Evolutionary conservation across 768 basidiomycete species (phyloP).

Genomic region (Antrodiella citrinella): DNA sequence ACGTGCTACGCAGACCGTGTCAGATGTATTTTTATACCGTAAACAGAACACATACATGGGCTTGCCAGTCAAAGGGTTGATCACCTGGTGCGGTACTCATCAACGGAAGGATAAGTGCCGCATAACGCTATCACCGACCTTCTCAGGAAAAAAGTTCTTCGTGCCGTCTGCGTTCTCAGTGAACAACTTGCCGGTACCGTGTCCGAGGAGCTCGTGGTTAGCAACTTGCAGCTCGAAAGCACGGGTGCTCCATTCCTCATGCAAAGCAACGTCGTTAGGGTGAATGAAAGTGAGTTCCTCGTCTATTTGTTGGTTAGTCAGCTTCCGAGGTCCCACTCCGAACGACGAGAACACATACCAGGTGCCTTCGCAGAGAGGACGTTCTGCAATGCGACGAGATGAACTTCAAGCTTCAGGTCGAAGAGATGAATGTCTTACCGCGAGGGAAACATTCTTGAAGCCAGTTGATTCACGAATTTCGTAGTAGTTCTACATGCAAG

Average conservation of each 20-base stretch:
- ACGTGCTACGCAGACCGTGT: conserved; percentile 35
- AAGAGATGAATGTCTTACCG: conserved; percentile 34
- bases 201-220: conserved; percentile 82
- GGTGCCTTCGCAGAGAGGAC: conserved; percentile 84
- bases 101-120: too few relatives aligned
- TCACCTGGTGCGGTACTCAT: too few relatives aligned
- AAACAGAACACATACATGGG: conserved; percentile 60
- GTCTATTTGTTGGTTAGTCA: conserved; percentile 33
- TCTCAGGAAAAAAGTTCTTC: conserved; percentile 75
- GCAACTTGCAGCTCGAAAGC: conserved; percentile 88
- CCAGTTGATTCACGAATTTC: conserved; percentile 74
- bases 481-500: conserved; percentile 62
- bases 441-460: conserved; percentile 86
- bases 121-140: too few relatives aligned
- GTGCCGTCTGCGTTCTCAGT: conserved; percentile 68
- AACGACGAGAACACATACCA: conserved; percentile 32
- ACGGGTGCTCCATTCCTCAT: conserved; percentile 68
- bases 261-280: conserved; percentile 65
- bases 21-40: background rate
- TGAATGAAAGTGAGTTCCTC: conserved; percentile 79
- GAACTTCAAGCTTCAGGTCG: background rate
- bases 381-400: conserved; percentile 46
- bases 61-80: conserved; percentile 75
- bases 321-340: too few relatives aligned
- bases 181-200: conserved; percentile 80